Evolutionary conservation across 2,329 filamentous ascomycete genomes (phyloP).

Genomic region (Elsinoe fawcettii): DNA sequence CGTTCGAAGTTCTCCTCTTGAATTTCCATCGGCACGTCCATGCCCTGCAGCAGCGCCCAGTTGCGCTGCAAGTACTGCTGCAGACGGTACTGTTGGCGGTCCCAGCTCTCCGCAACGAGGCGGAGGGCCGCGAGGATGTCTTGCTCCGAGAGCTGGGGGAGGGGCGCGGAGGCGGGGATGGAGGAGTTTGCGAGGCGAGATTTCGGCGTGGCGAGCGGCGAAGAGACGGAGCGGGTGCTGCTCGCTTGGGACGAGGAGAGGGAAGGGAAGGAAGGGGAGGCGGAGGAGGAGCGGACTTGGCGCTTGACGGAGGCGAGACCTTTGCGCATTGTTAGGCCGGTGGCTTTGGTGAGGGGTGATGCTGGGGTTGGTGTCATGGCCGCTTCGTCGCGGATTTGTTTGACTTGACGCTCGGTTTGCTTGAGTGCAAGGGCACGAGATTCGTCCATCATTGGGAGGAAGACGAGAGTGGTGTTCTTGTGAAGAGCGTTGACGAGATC

Average conservation of each 20-base stretch:
- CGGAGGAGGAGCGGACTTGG: constrained; percentile 25
- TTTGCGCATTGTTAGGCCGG: constrained; percentile 23
- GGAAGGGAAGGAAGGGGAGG: constrained; percentile 26
- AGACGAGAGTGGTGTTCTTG: constrained; percentile 54
- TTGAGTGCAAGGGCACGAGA: constrained; percentile 56
- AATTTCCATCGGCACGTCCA: constrained; percentile 37
- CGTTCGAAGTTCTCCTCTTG: constrained; percentile 41
- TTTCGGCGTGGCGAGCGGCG: constrained; percentile 17
- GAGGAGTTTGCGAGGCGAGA: constrained; percentile 18
- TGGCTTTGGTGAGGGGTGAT: constrained; percentile 19
- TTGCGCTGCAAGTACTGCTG: constrained; percentile 42
- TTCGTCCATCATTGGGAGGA: constrained; percentile 55
- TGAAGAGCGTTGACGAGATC: constrained; percentile 62
- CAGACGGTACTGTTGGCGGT: constrained; percentile 40
- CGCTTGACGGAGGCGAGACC: constrained; percentile 28
- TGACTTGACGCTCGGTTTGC: constrained; percentile 49
- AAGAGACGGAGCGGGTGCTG: constrained; percentile 3
- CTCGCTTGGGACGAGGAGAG: constrained; percentile 1
- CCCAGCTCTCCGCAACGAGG: constrained; percentile 44
- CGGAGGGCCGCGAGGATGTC: constrained; percentile 43
- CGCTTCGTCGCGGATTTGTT: constrained; percentile 41
- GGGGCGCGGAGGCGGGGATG: constrained; percentile 21
- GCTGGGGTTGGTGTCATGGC: constrained; percentile 19
- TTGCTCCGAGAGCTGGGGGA: constrained; percentile 35
- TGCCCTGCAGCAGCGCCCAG: constrained; percentile 37